phyloP scores from a whole-genome alignment of 2,329 filamentous ascomycete genomes.

The Scedosporium apiospermum region DNA sequence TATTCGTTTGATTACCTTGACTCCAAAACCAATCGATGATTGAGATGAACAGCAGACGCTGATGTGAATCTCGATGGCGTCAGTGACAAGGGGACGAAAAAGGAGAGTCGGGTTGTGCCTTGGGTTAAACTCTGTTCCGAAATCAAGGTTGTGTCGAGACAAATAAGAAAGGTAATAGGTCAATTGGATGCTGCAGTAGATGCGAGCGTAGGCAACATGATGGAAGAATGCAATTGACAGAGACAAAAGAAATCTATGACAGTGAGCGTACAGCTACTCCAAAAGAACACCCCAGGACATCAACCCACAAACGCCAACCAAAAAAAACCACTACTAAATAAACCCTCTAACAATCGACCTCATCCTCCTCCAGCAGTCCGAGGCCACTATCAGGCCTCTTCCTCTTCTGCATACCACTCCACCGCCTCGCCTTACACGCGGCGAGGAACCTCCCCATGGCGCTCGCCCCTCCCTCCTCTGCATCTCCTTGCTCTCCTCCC shows the following conservation, averaged over 20 bases:
- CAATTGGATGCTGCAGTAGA: too few species aligned
- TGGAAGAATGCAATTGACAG: neutral
- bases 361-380: slow-evolving; percentile 45
- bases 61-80: too few species aligned
- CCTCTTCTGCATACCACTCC: slow-evolving; percentile 25
- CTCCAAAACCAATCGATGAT: too few species aligned
- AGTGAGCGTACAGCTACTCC: neutral
- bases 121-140: too few species aligned
- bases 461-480: slow-evolving; percentile 8
- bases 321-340: neutral
- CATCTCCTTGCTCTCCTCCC: slow-evolving; percentile 5
- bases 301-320: neutral
- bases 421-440: slow-evolving; percentile 19
- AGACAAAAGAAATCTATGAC: neutral
- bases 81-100: too few species aligned
- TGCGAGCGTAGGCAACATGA: neutral
- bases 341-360: slow-evolving; percentile 18
- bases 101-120: too few species aligned
- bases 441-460: slow-evolving; percentile 13
- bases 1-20: too few species aligned
- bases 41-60: too few species aligned
- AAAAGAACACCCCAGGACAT: neutral
- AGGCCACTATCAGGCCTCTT: slow-evolving; percentile 45
- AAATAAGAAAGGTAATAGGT: too few species aligned
- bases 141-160: too few species aligned